Percentiles rank a stretch among this genome's conserved stretches.
These are phyloP conservation scores for Sphaerulina populicola DNA, from an alignment of 2,329 filamentous ascomycete genomes.

Conservation along the genomic window DNA sequence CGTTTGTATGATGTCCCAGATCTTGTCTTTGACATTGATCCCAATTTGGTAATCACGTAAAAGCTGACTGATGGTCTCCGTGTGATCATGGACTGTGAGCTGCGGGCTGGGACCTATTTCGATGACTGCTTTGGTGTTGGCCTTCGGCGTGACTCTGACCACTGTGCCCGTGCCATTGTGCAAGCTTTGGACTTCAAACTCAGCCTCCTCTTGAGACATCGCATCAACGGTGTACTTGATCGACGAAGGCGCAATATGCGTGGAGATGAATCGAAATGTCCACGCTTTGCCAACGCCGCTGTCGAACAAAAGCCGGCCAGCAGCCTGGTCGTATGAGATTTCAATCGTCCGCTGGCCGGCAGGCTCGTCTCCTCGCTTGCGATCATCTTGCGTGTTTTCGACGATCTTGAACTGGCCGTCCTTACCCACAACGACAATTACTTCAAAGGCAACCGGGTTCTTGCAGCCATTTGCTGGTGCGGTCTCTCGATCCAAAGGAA, in stretches of 20 bases:
- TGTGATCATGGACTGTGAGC: neutral
- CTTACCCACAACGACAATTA: slow-evolving; percentile 40
- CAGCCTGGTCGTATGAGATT: neutral
- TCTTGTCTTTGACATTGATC: neutral
- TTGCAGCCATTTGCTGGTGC: slow-evolving; percentile 42
- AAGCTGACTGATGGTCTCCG: neutral
- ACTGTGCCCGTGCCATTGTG: neutral
- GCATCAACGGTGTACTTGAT: neutral
- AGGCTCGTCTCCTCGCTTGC: neutral
- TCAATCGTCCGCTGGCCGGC: neutral
- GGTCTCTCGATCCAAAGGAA: slow-evolving; percentile 45
- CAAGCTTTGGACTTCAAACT: neutral
- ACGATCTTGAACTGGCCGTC: slow-evolving; percentile 45
- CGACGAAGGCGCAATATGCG: neutral
- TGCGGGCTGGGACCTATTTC: neutral
- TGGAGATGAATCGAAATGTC: neutral
- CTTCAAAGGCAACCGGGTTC: slow-evolving; percentile 43
- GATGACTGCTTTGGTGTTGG: neutral
- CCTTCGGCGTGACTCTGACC: neutral
- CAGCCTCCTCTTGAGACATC: neutral
- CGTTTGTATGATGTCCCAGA: neutral
- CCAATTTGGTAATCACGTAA: neutral
- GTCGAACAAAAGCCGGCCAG: neutral
- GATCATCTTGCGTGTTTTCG: slow-evolving; percentile 36
- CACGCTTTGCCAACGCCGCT: neutral